Conservation (phyloP, 768 basidiomycete genomes). For the Dentipellis fragilis region DNA sequence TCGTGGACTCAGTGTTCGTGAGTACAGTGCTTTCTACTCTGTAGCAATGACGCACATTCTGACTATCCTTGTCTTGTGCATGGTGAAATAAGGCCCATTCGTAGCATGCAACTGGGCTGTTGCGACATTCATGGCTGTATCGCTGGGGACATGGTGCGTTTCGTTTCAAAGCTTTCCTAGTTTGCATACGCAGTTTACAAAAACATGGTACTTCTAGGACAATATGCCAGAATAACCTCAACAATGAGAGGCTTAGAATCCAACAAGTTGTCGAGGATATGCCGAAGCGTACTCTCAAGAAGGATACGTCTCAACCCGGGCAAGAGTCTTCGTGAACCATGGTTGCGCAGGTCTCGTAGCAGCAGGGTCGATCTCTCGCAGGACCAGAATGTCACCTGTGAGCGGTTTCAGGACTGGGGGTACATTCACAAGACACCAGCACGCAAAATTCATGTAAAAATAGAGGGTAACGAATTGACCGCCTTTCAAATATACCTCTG, state of each 20-base stretch:
- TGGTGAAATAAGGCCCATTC: conserved; percentile 35
- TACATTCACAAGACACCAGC: too few species aligned
- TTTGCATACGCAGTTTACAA: too few species aligned
- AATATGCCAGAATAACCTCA: conserved; percentile 48
- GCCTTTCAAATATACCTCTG: not conserved
- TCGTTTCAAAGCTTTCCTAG: too few species aligned
- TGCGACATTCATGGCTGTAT: conserved; percentile 59
- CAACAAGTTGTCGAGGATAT: conserved; percentile 50
- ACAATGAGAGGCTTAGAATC: conserved; percentile 44
- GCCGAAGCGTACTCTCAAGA: conserved; percentile 43
- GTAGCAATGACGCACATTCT: not conserved
- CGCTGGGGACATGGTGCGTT: conserved; percentile 60
- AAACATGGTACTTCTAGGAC: conserved; percentile 30
- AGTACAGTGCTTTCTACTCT: conserved; percentile 16
- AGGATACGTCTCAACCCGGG: conserved; percentile 6
- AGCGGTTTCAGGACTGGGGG: too few species aligned
- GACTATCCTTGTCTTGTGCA: conserved; percentile 1
- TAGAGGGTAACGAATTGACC: not conserved
- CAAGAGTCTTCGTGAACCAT: too few species aligned
- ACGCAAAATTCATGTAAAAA: too few species aligned
- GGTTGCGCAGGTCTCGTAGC: too few species aligned
- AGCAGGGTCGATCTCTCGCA: too few species aligned
- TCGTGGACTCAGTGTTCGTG: conserved; percentile 56
- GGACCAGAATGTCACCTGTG: too few species aligned
- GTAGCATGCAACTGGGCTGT: conserved; percentile 74